These are phyloP conservation scores for Cenchrus americanus DNA, from an alignment of 176 grass and related monocot species.

Conservation along the genomic window DNA sequence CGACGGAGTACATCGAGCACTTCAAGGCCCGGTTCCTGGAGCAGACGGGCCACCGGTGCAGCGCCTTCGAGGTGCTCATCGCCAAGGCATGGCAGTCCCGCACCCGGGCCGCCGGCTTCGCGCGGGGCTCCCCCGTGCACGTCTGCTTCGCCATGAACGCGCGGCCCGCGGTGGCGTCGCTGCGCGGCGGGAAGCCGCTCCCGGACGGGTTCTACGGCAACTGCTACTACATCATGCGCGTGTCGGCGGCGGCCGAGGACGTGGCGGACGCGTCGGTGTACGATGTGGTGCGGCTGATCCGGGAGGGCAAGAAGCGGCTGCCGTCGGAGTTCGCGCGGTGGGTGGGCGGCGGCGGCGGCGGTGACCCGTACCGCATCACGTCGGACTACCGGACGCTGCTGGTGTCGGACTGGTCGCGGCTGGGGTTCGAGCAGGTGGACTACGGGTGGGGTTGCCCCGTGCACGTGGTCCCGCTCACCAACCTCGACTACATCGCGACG, in stretches of 20 bases:
- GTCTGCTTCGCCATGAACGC: constrained; percentile 93
- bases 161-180: constrained; percentile 45
- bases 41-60: constrained; percentile 63
- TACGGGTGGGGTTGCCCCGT: constrained; percentile 88
- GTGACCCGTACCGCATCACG: constrained; percentile 79
- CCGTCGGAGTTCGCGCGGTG: constrained; percentile 65
- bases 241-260: constrained; percentile 46
- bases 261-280: constrained; percentile 56
- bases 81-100: constrained; percentile 85
- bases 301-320: constrained; percentile 78
- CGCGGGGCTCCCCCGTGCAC: constrained; percentile 38
- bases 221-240: constrained; percentile 96
- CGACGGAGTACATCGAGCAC: constrained; percentile 68
- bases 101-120: constrained; percentile 59
- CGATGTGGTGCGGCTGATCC: constrained; percentile 73
- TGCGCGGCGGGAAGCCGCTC: constrained; percentile 25
- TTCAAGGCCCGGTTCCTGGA: constrained; percentile 73
- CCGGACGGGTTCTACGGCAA: constrained; percentile 81
- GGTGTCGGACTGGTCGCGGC: constrained; percentile 92
- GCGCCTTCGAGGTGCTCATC: constrained; percentile 83
- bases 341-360: constrained; percentile 40
- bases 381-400: constrained; percentile 78
- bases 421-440: constrained; percentile 88
- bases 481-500: constrained; percentile 91
- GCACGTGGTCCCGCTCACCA: constrained; percentile 88